These are phyloP conservation scores for Didymella arachidicola DNA, from an alignment of 2,329 filamentous ascomycete genomes.

Conservation along the genomic window DNA sequence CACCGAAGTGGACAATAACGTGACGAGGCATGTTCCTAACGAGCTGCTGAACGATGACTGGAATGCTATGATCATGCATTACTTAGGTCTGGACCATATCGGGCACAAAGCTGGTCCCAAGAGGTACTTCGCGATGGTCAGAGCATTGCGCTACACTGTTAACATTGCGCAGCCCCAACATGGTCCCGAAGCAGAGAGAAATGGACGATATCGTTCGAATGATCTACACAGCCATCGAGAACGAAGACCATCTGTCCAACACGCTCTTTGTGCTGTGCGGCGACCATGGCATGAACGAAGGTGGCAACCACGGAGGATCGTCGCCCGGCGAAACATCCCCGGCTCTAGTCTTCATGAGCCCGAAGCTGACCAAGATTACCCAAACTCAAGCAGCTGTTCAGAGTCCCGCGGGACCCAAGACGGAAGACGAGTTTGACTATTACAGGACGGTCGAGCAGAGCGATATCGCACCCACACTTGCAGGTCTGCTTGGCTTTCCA, in stretches of 20 bases:
- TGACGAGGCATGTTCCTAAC: conserved; percentile 83
- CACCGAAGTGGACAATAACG: conserved; percentile 96
- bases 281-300: conserved; percentile 99
- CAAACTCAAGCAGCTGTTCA: conserved; percentile 27
- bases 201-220: conserved; percentile 85
- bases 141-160: conserved; percentile 19
- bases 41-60: conserved; percentile 83
- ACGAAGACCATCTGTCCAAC: conserved; percentile 72
- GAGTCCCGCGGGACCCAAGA: conserved; percentile 65
- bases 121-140: conserved; percentile 60
- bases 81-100: conserved; percentile 94
- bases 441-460: conserved; percentile 91
- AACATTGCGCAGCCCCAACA: conserved; percentile 70
- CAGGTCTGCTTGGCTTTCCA: conserved; percentile 85
- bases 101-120: conserved; percentile 93
- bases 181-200: conserved; percentile 90
- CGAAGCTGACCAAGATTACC: conserved; percentile 72
- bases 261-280: conserved; percentile 87
- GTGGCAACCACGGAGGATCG: conserved; percentile 94
- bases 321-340: conserved; percentile 93
- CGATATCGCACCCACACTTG: conserved; percentile 89
- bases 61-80: conserved; percentile 94
- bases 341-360: conserved; percentile 88
- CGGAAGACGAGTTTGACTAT: conserved; percentile 74
- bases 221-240: conserved; percentile 79